phyloP scores from a whole-genome alignment of 306 rosid species.

The Lathyrus sativus region DNA sequence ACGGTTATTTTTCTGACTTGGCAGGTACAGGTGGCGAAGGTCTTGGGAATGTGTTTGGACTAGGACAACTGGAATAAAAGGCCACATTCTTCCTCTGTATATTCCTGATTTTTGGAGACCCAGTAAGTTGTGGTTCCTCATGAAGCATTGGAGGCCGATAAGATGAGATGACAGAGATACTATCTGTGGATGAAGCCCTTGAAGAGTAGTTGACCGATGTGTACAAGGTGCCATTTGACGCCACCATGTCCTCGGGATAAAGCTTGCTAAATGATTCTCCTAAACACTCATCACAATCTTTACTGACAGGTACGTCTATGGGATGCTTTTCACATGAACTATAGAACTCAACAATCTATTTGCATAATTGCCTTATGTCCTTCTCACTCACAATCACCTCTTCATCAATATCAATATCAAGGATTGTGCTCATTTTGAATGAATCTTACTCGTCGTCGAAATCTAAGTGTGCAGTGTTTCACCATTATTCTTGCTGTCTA shows the following conservation, averaged over 20 bases:
- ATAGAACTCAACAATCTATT: slow-evolving; percentile 66
- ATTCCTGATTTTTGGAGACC: slow-evolving; percentile 87
- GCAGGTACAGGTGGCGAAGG: no score
- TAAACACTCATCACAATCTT: no score
- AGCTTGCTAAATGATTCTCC: no score
- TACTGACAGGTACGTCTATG: slow-evolving; percentile 44
- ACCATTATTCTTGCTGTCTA: slow-evolving; percentile 61
- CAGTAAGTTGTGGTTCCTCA: slow-evolving; percentile 76
- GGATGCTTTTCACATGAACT: slow-evolving; percentile 55
- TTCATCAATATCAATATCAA: slow-evolving; percentile 64
- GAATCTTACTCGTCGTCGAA: slow-evolving; percentile 80
- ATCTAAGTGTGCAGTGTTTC: slow-evolving; percentile 79
- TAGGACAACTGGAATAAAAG: slow-evolving; percentile 59
- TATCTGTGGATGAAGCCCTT: slow-evolving; percentile 52
- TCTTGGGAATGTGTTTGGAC: no score
- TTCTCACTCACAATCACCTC: slow-evolving; percentile 64
- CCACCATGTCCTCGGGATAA: no score
- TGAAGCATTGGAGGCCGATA: slow-evolving; percentile 58
- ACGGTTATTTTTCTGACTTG: no score
- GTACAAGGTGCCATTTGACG: no score
- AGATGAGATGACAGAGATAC: slow-evolving; percentile 67
- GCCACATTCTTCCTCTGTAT: slow-evolving; percentile 65
- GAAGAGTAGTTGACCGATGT: slow-evolving; percentile 41
- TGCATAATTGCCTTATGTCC: slow-evolving; percentile 63
- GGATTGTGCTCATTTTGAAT: slow-evolving; percentile 62